Evolutionary conservation across 306 rosid genomes (phyloP), one percentile per base, ranked within the genome.

Genomic region (Glycine latifolia): DNA sequence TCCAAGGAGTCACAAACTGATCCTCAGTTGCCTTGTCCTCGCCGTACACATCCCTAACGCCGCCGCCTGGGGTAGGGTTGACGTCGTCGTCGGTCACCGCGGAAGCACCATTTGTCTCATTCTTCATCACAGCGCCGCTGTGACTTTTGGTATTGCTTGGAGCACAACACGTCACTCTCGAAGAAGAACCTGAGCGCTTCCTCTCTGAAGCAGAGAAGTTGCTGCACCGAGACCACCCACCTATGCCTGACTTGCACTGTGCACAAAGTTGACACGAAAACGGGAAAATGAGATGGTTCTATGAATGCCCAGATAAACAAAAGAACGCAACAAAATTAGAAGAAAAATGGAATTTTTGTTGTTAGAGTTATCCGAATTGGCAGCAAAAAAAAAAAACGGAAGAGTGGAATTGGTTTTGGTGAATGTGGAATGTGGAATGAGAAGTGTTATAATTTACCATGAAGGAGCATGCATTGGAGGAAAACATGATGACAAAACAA

Each of bases 1-100:
- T 88, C 99, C 99, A 95, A 8, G 99, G 99, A 6, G 99, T 95
- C 75, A 95, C 84, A 60, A 63, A 14, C 79, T 88, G 94, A 44
- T 93, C 98, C 86, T 91, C 94, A 10, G 94, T 87, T 84, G 97
- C 97, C 47, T 66, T 80, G 71, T 91, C 97, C 43, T 92, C 95
- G 31, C 89, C 92, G 35, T 91, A 91, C 16, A 83, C 91, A 8
- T 95, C 97, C 52, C 46, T 80, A 78, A 87, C 97, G 77, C 95
- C 97, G 62, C 91, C 88, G 15, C 53, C 83, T 14, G 81, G 79
- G 75, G 83, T 81, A 1, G 88, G 54, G 50, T n/a, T n/a, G n/a
- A n/a, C n/a, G n/a, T 89, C 79, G 73, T 83, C 80, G 78, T 88
- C 92, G 4, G 76, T 79, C 75, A 79, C 90, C 70, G 87, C 86